Evolutionary conservation across 805 yeast species (phyloP), one percentile per base, ranked within the genome.

Genomic region (Monosporozyma solicola): DNA sequence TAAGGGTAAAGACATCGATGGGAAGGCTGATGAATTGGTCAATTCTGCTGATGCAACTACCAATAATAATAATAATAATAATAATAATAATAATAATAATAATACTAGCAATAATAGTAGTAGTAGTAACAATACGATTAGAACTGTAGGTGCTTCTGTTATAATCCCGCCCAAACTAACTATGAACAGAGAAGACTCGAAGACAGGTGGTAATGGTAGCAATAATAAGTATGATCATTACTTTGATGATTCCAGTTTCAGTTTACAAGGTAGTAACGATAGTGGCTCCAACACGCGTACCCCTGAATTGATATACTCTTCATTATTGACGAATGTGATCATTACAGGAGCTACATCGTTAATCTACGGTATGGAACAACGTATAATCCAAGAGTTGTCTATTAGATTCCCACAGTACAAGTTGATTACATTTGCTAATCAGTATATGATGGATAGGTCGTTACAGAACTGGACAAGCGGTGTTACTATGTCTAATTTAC

Each of bases 401-500:
- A 72, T 75, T 47, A 69, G 78, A 51, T 86, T 89, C 65, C 95
- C 96, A 15, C 94, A 94, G 51, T 76, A 89, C 62, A 91, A 90
- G 66, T 79, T 90, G 43, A 74, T 96, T 58, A 76, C 91, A n/a
- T 91, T 87, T 64, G 85, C 95, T 2, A 80, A 83, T 33, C 96
- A 96, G 50, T 80, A 80, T 60, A 69, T 84, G 22, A 72, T 76
- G 53, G 96, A 90, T 67, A 78, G 97, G 62, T 77, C 80, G 57
- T 82, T 79, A 61, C 85, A 88, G 54, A 75, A 89, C 20, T 90
- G 96, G 95, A 80, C 87, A 46, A 96, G 96, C 31, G 95, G 94
- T 50, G 57, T 55, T 27, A 57, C 65, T 1, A 64, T 65, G 63
- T 57, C 64, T 9, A 63, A 62, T 39, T 48, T 65, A 41, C 68